These are phyloP conservation scores for Calocybe indica DNA, from an alignment of 768 basidiomycete genomes.

Conservation along the genomic window DNA sequence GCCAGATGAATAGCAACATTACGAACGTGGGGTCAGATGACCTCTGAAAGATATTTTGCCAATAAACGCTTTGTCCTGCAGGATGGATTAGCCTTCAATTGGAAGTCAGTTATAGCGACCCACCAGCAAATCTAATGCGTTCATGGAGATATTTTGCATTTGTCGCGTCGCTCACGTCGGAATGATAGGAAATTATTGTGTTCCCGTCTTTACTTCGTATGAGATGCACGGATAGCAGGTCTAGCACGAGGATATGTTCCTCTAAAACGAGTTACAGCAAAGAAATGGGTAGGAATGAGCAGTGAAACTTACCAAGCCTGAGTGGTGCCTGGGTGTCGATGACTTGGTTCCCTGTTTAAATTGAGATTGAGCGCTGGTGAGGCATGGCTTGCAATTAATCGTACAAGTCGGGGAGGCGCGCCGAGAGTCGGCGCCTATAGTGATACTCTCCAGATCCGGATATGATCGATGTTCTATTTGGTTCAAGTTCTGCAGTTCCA, in stretches of 20 bases:
- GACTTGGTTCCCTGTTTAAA: slow-evolving; percentile 2
- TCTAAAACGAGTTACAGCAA: slow-evolving; percentile 3
- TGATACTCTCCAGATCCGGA: neutral
- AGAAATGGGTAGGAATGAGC: neutral
- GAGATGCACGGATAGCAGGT: slow-evolving; percentile 34
- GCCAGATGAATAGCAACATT: slow-evolving; percentile 50
- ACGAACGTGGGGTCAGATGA: slow-evolving; percentile 52
- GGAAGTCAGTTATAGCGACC: no score
- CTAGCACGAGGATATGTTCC: slow-evolving; percentile 21
- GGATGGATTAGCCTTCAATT: no score
- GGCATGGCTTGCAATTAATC: no score
- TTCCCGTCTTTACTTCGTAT: slow-evolving; percentile 16
- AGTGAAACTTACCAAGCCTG: neutral
- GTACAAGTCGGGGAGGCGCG: neutral
- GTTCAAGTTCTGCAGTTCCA: neutral
- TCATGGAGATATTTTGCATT: slow-evolving; percentile 8
- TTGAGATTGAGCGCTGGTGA: neutral
- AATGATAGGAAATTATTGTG: slow-evolving; percentile 10
- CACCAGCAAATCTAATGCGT: slow-evolving; percentile 5
- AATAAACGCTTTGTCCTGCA: slow-evolving; percentile 38
- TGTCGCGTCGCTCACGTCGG: slow-evolving; percentile 6
- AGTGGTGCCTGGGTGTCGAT: slow-evolving; percentile 2
- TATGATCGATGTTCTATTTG: neutral
- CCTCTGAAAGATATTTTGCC: slow-evolving; percentile 33
- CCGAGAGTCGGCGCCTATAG: neutral